Conservation (phyloP, 2,329 filamentous ascomycete species). For the Trichoderma sp. region DNA sequence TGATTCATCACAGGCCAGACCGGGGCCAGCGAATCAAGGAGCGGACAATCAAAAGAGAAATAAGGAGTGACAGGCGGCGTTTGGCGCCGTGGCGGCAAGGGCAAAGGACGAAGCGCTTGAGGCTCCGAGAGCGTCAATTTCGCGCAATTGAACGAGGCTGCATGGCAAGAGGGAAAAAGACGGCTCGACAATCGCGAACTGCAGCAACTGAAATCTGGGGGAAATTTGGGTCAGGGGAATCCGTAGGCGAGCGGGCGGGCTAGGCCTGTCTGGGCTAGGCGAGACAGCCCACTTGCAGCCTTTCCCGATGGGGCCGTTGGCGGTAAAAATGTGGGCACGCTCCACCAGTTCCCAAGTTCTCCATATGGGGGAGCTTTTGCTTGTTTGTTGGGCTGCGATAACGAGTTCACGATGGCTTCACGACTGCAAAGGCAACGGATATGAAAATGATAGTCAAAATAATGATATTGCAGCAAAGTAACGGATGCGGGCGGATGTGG, state of each 20-base stretch:
- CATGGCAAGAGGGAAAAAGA: not conserved
- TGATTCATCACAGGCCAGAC: conserved; percentile 14
- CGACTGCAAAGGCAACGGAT: too few species aligned
- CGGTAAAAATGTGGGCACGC: conserved; percentile 20
- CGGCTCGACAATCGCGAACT: conserved; percentile 11
- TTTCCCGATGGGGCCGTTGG: conserved; percentile 20
- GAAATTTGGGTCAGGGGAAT: conserved; percentile 24
- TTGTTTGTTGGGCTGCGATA: too few species aligned
- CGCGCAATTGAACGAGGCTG: not conserved
- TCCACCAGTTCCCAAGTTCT: conserved; percentile 8
- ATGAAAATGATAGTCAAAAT: not conserved
- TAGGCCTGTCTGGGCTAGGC: conserved; percentile 8
- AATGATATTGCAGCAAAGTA: not conserved
- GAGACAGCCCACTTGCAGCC: not conserved
- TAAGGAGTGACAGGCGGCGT: conserved; percentile 24
- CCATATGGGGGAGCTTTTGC: not conserved
- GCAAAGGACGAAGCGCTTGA: not conserved
- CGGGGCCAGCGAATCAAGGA: conserved; percentile 1
- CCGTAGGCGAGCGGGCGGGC: not conserved
- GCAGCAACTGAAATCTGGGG: conserved; percentile 19
- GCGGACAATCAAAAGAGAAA: not conserved
- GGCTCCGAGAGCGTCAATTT: conserved; percentile 3
- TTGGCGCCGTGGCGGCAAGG: conserved; percentile 11
- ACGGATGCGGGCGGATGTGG: not conserved
- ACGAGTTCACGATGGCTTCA: too few species aligned